These are phyloP conservation scores for Parasitella parasitica DNA, from an alignment of 371 early-diverging fungal genomes.

Conservation along the genomic window DNA sequence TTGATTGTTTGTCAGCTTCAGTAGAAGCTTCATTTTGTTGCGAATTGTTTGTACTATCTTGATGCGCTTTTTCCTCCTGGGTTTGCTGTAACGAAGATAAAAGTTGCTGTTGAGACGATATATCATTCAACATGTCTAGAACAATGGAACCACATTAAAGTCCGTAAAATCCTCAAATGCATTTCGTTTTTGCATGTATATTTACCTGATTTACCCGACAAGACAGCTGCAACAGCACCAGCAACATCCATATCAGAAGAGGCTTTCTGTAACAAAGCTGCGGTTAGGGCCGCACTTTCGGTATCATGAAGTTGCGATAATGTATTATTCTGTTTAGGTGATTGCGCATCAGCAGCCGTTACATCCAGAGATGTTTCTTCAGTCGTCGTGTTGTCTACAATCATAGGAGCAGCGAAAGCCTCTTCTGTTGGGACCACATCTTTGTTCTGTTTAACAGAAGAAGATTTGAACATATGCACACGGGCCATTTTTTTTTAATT, in stretches of 20 bases:
- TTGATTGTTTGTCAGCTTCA: not conserved
- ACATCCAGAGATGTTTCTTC: not conserved
- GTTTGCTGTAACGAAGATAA: slow-evolving; percentile 5
- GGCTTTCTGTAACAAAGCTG: slow-evolving; percentile 30
- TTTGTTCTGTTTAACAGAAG: slow-evolving; percentile 8
- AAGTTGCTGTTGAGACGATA: slow-evolving; percentile 8
- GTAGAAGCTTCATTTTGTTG: not conserved
- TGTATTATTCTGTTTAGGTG: not conserved
- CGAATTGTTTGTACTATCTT: not conserved
- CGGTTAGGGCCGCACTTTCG: slow-evolving; percentile 27
- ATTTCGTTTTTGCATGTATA: not conserved
- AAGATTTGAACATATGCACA: slow-evolving; percentile 26
- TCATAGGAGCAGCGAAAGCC: slow-evolving; percentile 7
- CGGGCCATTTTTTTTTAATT: slow-evolving; percentile 19
- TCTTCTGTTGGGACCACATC: not conserved
- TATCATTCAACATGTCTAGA: slow-evolving; percentile 4
- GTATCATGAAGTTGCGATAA: not conserved
- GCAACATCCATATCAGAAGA: slow-evolving; percentile 28
- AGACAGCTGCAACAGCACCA: slow-evolving; percentile 39
- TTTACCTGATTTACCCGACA: slow-evolving; percentile 37
- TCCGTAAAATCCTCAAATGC: too few relatives aligned
- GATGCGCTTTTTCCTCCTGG: not conserved
- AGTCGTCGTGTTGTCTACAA: not conserved
- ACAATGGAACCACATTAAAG: not conserved
- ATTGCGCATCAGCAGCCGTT: not conserved